Evolutionary conservation across 2,329 filamentous ascomycete genomes (phyloP).

Genomic region (Pseudogymnoascus sp.): DNA sequence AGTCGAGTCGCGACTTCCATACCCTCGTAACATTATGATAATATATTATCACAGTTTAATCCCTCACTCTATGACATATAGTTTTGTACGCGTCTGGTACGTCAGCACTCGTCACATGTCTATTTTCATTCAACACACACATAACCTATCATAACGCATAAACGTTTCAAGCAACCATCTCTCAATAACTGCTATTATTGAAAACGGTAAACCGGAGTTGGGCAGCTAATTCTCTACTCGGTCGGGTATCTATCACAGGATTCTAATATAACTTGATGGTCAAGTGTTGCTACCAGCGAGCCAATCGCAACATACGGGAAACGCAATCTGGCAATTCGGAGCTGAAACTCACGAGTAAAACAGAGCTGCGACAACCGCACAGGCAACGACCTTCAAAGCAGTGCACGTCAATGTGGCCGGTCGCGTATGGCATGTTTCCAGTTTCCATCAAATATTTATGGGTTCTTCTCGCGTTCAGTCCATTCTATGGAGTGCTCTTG

Average conservation of each 20-base stretch:
- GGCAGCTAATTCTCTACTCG: not conserved
- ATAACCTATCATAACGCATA: not conserved
- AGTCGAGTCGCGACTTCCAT: not conserved
- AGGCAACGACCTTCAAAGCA: not conserved
- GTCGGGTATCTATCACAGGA: not conserved
- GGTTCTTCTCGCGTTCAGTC: not conserved
- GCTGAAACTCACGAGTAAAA: not conserved
- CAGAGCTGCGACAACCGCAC: not conserved
- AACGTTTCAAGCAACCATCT: not conserved
- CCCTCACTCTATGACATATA: not conserved
- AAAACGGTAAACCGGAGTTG: not conserved
- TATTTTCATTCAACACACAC: not conserved
- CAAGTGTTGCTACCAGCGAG: not conserved
- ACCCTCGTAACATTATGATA: not conserved
- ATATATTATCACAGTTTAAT: conserved; percentile 1
- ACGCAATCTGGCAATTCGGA: not conserved
- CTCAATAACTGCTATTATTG: not conserved
- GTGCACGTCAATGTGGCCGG: not conserved
- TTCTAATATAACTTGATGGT: not conserved
- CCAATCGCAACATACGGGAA: not conserved
- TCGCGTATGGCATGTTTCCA: not conserved
- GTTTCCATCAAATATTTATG: not conserved
- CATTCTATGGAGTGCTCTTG: not conserved
- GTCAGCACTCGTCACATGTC: not conserved
- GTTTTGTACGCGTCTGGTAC: not conserved